Percentiles rank a stretch among this genome's conserved stretches.
Conservation (phyloP, 169 alveolate genomes). For the Plasmodium gaboni region DNA sequence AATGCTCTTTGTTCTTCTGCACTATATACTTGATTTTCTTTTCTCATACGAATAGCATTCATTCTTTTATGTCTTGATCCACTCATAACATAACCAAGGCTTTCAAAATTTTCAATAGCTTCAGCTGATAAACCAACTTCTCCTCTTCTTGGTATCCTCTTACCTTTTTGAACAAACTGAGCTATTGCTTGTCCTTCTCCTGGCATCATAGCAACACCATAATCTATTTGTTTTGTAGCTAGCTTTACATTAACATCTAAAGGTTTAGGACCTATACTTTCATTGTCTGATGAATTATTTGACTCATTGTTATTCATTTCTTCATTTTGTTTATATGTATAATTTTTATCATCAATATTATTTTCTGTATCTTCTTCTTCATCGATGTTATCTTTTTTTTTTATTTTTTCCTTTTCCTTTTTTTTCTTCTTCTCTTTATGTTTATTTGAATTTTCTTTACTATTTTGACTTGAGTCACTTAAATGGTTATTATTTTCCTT, state of each 20-base stretch:
- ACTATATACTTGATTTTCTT: constrained; percentile 89
- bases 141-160: constrained; percentile 93
- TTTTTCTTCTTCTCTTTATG: background rate
- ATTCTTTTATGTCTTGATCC: constrained; percentile 91
- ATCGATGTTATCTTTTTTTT: background rate
- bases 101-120: constrained; percentile 91
- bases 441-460: background rate
- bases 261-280: constrained; percentile 80
- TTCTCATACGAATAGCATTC: constrained; percentile 93
- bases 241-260: constrained; percentile 62
- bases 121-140: constrained; percentile 95
- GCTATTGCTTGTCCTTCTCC: constrained; percentile 93
- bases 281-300: constrained; percentile 34
- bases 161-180: constrained; percentile 90
- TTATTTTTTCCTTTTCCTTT: background rate
- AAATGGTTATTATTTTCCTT: too few relatives aligned
- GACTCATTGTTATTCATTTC: background rate
- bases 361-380: constrained; percentile 7
- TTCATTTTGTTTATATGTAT: background rate
- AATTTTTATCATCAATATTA: constrained; percentile 1
- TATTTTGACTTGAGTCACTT: too few relatives aligned
- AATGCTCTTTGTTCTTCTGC: constrained; percentile 89
- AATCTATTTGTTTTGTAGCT: constrained; percentile 65
- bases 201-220: constrained; percentile 79
- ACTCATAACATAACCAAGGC: constrained; percentile 95